phyloP scores from a whole-genome alignment of 345 rosid species.

The Salix arbutifolia region DNA sequence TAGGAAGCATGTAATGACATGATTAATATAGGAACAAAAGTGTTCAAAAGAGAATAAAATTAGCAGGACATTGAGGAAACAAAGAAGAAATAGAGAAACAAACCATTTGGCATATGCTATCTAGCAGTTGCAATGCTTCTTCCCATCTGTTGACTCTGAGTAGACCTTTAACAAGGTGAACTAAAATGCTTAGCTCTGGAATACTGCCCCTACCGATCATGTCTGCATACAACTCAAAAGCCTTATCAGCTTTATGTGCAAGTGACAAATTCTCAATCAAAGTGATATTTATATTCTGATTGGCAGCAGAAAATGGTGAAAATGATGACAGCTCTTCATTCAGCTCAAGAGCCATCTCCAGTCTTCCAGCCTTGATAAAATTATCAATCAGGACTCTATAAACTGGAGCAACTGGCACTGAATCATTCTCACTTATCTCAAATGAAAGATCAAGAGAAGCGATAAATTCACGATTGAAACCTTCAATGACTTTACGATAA shows the following conservation, averaged over 20 bases:
- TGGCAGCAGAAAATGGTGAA: too few relatives aligned
- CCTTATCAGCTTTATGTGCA: constrained; percentile 64
- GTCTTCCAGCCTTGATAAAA: too few relatives aligned
- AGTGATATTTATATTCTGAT: too few relatives aligned
- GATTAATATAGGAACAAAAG: background rate
- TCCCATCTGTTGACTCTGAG: constrained; percentile 57
- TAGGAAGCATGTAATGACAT: background rate
- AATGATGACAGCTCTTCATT: too few relatives aligned
- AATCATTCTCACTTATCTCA: too few relatives aligned
- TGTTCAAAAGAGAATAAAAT: background rate
- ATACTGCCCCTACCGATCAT: constrained; percentile 50
- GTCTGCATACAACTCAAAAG: constrained; percentile 64
- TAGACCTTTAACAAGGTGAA: constrained; percentile 70
- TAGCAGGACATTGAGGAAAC: background rate
- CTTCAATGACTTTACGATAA: too few relatives aligned
- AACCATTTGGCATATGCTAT: constrained; percentile 72
- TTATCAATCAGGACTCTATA: too few relatives aligned
- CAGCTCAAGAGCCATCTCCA: too few relatives aligned
- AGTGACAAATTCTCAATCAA: too few relatives aligned
- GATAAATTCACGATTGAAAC: too few relatives aligned
- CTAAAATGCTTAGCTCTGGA: constrained; percentile 54
- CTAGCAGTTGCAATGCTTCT: constrained; percentile 70
- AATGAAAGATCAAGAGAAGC: too few relatives aligned
- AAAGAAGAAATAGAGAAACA: constrained; percentile 30
- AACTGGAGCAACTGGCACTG: too few relatives aligned